Evolutionary conservation across 768 basidiomycete genomes (phyloP), one percentile per base, ranked within the genome.

Genomic region (Leccinum disarticulatum): DNA sequence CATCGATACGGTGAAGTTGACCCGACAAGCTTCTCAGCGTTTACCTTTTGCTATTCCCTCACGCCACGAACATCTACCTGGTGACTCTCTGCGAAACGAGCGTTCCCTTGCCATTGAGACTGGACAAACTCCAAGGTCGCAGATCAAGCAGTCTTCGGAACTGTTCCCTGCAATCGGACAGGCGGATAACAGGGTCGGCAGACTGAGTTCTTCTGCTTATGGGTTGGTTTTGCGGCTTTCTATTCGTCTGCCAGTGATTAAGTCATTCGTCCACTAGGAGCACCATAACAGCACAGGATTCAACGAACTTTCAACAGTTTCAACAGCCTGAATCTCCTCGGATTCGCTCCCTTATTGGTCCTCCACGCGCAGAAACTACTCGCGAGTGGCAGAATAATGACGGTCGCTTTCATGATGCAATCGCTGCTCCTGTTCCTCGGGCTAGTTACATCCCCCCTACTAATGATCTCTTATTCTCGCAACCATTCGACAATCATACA

Each of bases 381-480:
- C 15, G 17, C 7, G 63, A 52, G 52, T 58, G 36, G 14, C 55
- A 36, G 35, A 59, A 30, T 3, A 43, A 36, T 48, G 50, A 28
- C 2, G 15, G 13, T 49, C 33, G 31, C 13, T 11, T 35, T n/a
- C 58, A 25, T n/a, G 41, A 55, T 33, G 11, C n/a, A 25, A 30
- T 33, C 7, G 9, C 11, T 2, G 9, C 54, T 35, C 38, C 43
- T 13, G 66, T 54, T 38, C 56, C 62, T 48, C 59, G 28, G 19
- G 1, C 8, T 17, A 31, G 27, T 15, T 55, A 49, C 52, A 67
- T 71, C 25, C 66, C 69, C 10, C 67, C 69, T 46, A 64, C 66
- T 17, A 3, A 13, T 4, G 56, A 70, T 47, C 17, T 65, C 31
- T 43, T 56, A 13, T 31, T 70, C 35, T 56, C 59, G 1, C 57